phyloP scores from a whole-genome alignment of 352 stramenopile genomes.

The Pythium chondricola region DNA sequence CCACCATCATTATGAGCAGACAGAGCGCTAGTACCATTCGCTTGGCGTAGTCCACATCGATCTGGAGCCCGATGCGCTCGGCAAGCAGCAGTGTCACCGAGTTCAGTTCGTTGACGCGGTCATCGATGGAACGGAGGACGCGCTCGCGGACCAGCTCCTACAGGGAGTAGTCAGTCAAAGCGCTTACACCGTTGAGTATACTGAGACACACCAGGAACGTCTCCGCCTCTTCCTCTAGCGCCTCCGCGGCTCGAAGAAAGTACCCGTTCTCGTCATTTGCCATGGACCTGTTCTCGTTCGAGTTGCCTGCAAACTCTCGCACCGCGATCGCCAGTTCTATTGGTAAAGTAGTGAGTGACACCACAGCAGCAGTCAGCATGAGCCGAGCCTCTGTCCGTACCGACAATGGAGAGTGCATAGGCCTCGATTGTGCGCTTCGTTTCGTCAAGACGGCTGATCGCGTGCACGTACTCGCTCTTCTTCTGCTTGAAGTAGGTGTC shows the following conservation, averaged over 20 bases:
- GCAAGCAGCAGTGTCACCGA: constrained; percentile 31
- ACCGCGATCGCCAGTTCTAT: constrained; percentile 31
- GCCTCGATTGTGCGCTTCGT: constrained; percentile 33
- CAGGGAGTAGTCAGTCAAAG: too few species aligned
- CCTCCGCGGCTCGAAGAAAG: constrained; percentile 8
- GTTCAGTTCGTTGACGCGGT: constrained; percentile 29
- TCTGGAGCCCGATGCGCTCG: constrained; percentile 40
- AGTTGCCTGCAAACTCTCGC: constrained; percentile 14
- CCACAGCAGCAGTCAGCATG: too few species aligned
- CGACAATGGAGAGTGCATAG: constrained; percentile 44
- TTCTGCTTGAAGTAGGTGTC: constrained; percentile 50
- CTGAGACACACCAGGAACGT: constrained; percentile 19
- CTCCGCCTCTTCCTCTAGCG: constrained; percentile 7
- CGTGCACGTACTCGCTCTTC: constrained; percentile 27
- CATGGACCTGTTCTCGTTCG: too few species aligned
- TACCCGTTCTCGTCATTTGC: not conserved
- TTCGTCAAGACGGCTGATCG: constrained; percentile 35
- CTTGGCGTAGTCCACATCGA: constrained; percentile 71
- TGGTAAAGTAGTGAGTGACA: too few species aligned
- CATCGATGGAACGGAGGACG: constrained; percentile 37
- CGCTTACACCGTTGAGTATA: too few species aligned
- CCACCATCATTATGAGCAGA: too few species aligned
- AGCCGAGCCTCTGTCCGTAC: constrained; percentile 27
- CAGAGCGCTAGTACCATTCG: too few species aligned
- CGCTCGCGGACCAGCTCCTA: constrained; percentile 36